Evolutionary conservation across 176 grass and related monocot genomes (phyloP), one percentile per base, ranked within the genome.

Genomic region (Pharus latifolius): DNA sequence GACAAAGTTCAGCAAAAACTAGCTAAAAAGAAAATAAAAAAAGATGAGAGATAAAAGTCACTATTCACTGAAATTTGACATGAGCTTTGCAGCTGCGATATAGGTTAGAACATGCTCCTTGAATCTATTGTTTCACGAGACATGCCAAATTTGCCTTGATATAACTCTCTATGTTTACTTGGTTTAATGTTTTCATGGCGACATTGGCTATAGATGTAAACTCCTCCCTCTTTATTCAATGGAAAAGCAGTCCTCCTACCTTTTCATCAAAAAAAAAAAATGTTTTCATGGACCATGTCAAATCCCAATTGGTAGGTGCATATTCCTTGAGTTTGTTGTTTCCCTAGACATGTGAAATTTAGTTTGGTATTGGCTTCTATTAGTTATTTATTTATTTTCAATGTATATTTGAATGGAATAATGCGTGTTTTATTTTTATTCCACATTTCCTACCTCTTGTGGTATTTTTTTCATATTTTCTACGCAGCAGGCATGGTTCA

Each of bases 401-500:
- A 18, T 65, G 20, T 49, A 31, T 40, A 41, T 20, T 27, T 22
- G n/a, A n/a, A n/a, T 48, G 26, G 0, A 12, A 6, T 52, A 58
- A 40, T n/a, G n/a, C n/a, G n/a, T n/a, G 4, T 18, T 28, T 10
- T 45, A 17, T 65, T 13, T 51, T 67, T 35, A 10, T 33, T 60
- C 16, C 5, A 17, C 15, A 27, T 60, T 48, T 60, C 22, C 17
- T n/a, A n/a, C n/a, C n/a, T n/a, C 26, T 22, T 48, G 26, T 1
- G 16, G 9, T 52, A 6, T 18, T 28, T 10, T 45, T 33, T 60
- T 15, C 5, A 17, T 19, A 27, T 60, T 48, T 60, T 17, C 17
- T 14, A 46, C 19, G 10, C 2, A 12, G 49, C 18, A 76, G 83
- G 49, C 33, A 80, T 85, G 77, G 61, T 63, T 50, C 34, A 7